These are phyloP conservation scores for Penicillium atrosanguineum DNA, from an alignment of 495 filamentous ascomycete genomes.

Conservation along the genomic window DNA sequence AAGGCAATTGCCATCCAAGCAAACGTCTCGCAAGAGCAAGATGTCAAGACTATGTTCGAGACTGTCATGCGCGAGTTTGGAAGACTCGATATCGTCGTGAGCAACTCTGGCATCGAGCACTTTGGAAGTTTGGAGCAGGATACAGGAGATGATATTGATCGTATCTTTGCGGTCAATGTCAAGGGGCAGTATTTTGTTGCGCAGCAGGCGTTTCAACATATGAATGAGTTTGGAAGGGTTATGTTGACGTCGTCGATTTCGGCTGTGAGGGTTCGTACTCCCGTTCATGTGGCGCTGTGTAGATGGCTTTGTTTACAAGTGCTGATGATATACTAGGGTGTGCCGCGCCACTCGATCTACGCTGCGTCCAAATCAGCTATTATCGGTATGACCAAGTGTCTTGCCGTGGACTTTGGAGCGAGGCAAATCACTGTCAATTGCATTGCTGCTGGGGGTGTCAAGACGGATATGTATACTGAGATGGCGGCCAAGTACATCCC, in stretches of 20 bases:
- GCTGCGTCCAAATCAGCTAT: constrained; percentile 54
- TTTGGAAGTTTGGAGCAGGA: constrained; percentile 49
- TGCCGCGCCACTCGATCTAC: constrained; percentile 38
- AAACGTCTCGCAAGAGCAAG: constrained; percentile 45
- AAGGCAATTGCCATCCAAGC: constrained; percentile 50
- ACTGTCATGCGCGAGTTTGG: constrained; percentile 39
- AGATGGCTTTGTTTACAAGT: not conserved
- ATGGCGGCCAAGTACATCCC: constrained; percentile 39
- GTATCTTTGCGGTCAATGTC: constrained; percentile 53
- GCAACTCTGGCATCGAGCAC: constrained; percentile 54
- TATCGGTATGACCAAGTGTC: constrained; percentile 53
- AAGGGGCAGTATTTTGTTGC: constrained; percentile 64
- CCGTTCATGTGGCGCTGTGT: too few species aligned
- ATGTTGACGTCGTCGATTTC: constrained; percentile 35
- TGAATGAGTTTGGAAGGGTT: constrained; percentile 39
- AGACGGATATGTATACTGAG: constrained; percentile 39
- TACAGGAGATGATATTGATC: constrained; percentile 52
- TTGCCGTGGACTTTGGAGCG: constrained; percentile 53
- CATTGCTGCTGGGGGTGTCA: constrained; percentile 47
- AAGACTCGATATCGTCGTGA: constrained; percentile 44
- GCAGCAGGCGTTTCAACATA: constrained; percentile 63
- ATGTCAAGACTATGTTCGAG: constrained; percentile 46
- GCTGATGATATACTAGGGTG: constrained; percentile 11
- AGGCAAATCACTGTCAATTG: constrained; percentile 53
- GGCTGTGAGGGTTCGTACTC: constrained; percentile 22